phyloP scores from a whole-genome alignment of 768 basidiomycete species.

The Hirschioporus abietinus region DNA sequence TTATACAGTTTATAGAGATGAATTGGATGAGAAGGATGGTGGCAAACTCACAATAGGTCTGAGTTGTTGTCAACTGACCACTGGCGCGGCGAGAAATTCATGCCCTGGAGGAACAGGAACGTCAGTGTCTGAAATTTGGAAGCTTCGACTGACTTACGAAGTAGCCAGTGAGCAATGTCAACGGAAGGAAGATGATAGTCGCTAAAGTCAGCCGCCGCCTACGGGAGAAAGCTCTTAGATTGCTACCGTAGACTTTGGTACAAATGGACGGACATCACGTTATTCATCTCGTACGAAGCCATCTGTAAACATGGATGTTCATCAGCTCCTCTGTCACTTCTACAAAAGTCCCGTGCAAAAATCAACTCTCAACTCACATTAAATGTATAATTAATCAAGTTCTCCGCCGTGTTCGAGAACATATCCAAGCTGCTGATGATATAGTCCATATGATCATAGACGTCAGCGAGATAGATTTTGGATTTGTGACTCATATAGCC shows the following conservation, averaged over 20 bases:
- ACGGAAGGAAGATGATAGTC: conserved; percentile 22
- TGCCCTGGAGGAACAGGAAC: conserved; percentile 11
- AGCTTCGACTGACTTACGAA: conserved; percentile 17
- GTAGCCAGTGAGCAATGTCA: conserved; percentile 23
- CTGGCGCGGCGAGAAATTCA: conserved; percentile 13
- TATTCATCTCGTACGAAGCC: conserved; percentile 22
- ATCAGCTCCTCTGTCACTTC: not conserved
- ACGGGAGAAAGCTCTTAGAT: not conserved
- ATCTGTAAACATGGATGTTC: conserved; percentile 10
- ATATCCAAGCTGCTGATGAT: conserved; percentile 22
- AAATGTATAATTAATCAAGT: conserved; percentile 22
- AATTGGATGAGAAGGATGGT: not conserved
- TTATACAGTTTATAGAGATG: not conserved
- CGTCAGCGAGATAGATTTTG: conserved; percentile 19
- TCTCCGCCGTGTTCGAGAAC: conserved; percentile 21
- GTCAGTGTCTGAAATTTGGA: not conserved
- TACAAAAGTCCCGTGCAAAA: not conserved
- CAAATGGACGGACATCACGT: conserved; percentile 16
- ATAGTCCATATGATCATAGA: conserved; percentile 27
- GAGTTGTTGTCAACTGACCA: conserved; percentile 3
- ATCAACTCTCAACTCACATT: conserved; percentile 15
- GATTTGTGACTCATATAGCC: conserved; percentile 18
- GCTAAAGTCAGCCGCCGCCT: conserved; percentile 21
- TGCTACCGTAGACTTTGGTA: not conserved
- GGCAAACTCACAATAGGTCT: not conserved